Evolutionary conservation across 148 eudicot species (phyloP), one percentile per base, ranked within the genome.

Genomic region (Amaranthus palmeri): DNA sequence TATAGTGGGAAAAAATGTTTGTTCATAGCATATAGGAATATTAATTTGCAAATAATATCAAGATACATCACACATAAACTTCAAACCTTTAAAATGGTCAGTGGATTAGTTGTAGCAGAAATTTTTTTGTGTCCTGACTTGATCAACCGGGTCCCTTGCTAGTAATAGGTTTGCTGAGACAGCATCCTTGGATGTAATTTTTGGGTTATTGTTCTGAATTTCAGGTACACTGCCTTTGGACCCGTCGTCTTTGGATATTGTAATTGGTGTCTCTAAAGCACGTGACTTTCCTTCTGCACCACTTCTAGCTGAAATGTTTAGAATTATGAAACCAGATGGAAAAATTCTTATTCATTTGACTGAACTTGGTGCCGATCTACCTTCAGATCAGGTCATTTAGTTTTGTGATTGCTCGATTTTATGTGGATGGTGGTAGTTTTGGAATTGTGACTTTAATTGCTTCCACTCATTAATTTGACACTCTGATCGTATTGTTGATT

Each of bases 291-390:
- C 91, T 7, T 54, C 85, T 72, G 81, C 77, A 14, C 67, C 85
- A 42, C 65, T 89, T 68, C 85, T 89, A 58, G 79, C 69, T 65
- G 90, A 87, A 73, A 68, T 91, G 51, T 86, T 85, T 40, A 85
- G 90, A 83, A 87, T 85, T 45, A 54, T 82, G 72, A 93, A 89
- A 82, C 96, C 98, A 50, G 92, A 81, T 79, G 98, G 98, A 61
- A 80, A 68, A 71, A 67, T 93, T 69, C 75, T 91, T 51, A 68
- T 93, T 67, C 69, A 80, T 42, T 76, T 77, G 71, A 71, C 74
- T 48, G 76, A 81, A 15, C 80, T 81, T 65, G 62, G 84, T 76
- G 65, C 69, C 43, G 76, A 73, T 76, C 70, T 69, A 43, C 68
- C 80, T 47, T 72, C 71, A 43, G 83, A 64, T 61, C 54, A 85